phyloP scores from a whole-genome alignment of 768 basidiomycete species.

The Lepiota subincarnata region DNA sequence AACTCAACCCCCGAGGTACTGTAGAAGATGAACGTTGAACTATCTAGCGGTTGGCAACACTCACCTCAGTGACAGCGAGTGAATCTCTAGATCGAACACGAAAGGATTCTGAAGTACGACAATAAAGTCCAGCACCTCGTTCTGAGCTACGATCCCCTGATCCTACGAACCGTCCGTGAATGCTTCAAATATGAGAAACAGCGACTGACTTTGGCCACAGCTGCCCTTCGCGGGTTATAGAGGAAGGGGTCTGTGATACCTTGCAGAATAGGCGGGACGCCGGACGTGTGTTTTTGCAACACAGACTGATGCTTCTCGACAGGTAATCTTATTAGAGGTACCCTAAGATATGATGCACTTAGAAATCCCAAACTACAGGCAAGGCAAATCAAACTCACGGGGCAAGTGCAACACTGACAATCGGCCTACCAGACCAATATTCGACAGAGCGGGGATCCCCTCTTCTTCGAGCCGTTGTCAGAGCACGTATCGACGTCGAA shows the following conservation, averaged over 20 bases:
- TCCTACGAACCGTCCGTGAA: conserved; percentile 29
- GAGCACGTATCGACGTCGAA: conserved; percentile 64
- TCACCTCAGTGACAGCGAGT: conserved; percentile 78
- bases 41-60: conserved; percentile 9
- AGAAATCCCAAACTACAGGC: conserved; percentile 9
- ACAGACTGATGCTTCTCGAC: conserved; percentile 66
- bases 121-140: conserved; percentile 77
- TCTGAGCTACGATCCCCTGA: conserved; percentile 70
- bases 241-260: conserved; percentile 78
- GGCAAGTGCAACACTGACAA: conserved; percentile 73
- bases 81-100: conserved; percentile 86
- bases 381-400: conserved; percentile 48
- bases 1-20: conserved; percentile 84
- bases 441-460: conserved; percentile 68
- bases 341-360: conserved; percentile 34
- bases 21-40: conserved; percentile 9
- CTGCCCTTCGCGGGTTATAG: conserved; percentile 79
- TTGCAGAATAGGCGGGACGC: conserved; percentile 45
- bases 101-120: conserved; percentile 89
- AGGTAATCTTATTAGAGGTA: conserved; percentile 67
- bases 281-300: conserved; percentile 37
- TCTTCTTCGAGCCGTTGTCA: conserved; percentile 71
- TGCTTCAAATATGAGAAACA: background rate
- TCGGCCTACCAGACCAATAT: conserved; percentile 84
- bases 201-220: conserved; percentile 50